phyloP scores from a whole-genome alignment of 2,329 filamentous ascomycete species.

The Monilinia aucupariae region DNA sequence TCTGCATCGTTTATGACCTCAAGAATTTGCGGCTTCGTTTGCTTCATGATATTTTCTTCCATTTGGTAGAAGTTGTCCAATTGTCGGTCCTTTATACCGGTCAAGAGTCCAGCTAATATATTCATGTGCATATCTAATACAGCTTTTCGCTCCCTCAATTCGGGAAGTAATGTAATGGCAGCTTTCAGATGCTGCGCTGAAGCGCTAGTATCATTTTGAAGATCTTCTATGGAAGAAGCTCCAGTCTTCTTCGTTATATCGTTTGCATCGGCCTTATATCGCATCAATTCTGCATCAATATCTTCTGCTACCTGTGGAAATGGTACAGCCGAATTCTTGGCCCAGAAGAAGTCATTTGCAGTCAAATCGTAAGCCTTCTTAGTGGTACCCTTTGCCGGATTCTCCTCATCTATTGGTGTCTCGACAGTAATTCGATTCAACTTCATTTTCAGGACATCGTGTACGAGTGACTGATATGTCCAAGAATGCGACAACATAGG shows the following conservation, averaged over 20 bases:
- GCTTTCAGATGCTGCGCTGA: conserved; percentile 94
- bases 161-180: conserved; percentile 86
- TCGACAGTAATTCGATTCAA: conserved; percentile 94
- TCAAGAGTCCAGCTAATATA: conserved; percentile 70
- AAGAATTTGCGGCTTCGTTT: conserved; percentile 81
- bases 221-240: conserved; percentile 83
- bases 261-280: conserved; percentile 91
- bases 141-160: conserved; percentile 88
- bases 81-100: conserved; percentile 88
- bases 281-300: conserved; percentile 86
- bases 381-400: conserved; percentile 66
- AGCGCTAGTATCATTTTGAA: conserved; percentile 81
- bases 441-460: conserved; percentile 70
- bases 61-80: conserved; percentile 94
- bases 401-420: conserved; percentile 69
- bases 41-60: conserved; percentile 88
- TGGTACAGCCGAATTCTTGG: conserved; percentile 80
- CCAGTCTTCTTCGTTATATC: conserved; percentile 95
- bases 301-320: conserved; percentile 97
- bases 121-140: conserved; percentile 99
- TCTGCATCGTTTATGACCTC: conserved; percentile 75
- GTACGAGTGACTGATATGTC: conserved; percentile 81
- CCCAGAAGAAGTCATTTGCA: conserved; percentile 93
- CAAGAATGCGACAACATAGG: conserved; percentile 98
- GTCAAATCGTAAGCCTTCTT: conserved; percentile 90